Evolutionary conservation across 805 yeast species (phyloP), one percentile per base, ranked within the genome.

Genomic region (Candida fluviatilis): DNA sequence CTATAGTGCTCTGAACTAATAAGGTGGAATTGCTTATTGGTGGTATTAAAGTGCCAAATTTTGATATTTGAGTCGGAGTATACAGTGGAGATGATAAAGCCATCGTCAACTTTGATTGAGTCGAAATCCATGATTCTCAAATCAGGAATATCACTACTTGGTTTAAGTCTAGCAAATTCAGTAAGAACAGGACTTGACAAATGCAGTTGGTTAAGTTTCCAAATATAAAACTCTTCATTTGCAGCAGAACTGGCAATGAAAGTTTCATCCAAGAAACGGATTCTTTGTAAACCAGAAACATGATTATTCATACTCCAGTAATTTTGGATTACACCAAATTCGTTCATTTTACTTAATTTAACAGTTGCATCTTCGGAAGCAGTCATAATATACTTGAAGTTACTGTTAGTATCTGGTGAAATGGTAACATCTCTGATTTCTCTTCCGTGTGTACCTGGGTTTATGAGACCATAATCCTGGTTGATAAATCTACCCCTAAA

Each of bases 281-380:
- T 71, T 16, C 77, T 73, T 57, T 91, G 98, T 34, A 93, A 60
- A 1, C 98, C 98, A 2, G 96, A 87, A 3, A 88, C 83, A 57
- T 93, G 99, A 40, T 78, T 76, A 56, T 91, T 76, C 54, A 82
- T 71, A 3, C 84, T 71, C 82, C 87, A 79, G 23, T 59, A 61
- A 26, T 69, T 71, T 6, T 52, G 50, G 2, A 84, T 45, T 0
- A 48, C 42, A 1, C 88, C 87, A 15, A 51, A 49, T 0, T 36
- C 15, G 18, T 42, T 34, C 4, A 77, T 37, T 13, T 52, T 59
- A 4, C 81, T 75, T n/a, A 91, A 46, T 42, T 77, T 74, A 4
- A 93, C 62, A 0, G 87, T 75, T 0, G 97, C 84, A 54, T 93
- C 99, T 57, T 93, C 99, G 0, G 96, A 81, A 4, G 88, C 98